Evolutionary conservation across 805 yeast genomes (phyloP).

Genomic region (Ogataea pini): DNA sequence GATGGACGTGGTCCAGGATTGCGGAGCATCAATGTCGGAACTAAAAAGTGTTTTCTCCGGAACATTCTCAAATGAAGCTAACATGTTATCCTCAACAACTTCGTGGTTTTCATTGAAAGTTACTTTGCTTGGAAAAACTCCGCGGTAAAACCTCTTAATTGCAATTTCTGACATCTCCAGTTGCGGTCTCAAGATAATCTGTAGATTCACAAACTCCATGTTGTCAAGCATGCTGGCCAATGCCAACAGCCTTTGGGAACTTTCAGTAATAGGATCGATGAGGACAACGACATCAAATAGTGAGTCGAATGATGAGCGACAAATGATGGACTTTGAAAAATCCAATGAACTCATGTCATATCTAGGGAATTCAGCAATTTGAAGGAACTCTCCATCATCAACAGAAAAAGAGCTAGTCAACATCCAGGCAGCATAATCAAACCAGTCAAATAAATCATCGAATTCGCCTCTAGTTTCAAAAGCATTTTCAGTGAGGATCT

Average conservation of each 20-base stretch:
- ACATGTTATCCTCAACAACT: slow-evolving; percentile 26
- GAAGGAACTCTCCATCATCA: slow-evolving; percentile 33
- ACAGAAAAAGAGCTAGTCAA: slow-evolving; percentile 26
- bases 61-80: slow-evolving; percentile 44
- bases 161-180: slow-evolving; percentile 41
- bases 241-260: slow-evolving; percentile 62
- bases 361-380: slow-evolving; percentile 24
- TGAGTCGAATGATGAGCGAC: slow-evolving; percentile 9
- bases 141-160: slow-evolving; percentile 60
- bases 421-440: slow-evolving; percentile 28
- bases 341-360: slow-evolving; percentile 16
- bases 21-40: slow-evolving; percentile 59
- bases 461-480: slow-evolving; percentile 2
- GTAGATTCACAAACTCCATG: slow-evolving; percentile 52
- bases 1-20: slow-evolving; percentile 66
- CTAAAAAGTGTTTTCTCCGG: slow-evolving; percentile 56
- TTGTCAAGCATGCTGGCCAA: slow-evolving; percentile 40
- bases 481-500: slow-evolving; percentile 6
- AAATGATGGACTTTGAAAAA: slow-evolving; percentile 1
- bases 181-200: slow-evolving; percentile 59
- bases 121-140: slow-evolving; percentile 39
- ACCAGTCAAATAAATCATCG: slow-evolving; percentile 20
- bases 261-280: slow-evolving; percentile 72
- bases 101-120: slow-evolving; percentile 34
- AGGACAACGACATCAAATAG: slow-evolving; percentile 56